Evolutionary conservation across 225 moss, liverwort and hornwort species (phyloP).

Genomic region (Physcomitrellopsis africana): DNA sequence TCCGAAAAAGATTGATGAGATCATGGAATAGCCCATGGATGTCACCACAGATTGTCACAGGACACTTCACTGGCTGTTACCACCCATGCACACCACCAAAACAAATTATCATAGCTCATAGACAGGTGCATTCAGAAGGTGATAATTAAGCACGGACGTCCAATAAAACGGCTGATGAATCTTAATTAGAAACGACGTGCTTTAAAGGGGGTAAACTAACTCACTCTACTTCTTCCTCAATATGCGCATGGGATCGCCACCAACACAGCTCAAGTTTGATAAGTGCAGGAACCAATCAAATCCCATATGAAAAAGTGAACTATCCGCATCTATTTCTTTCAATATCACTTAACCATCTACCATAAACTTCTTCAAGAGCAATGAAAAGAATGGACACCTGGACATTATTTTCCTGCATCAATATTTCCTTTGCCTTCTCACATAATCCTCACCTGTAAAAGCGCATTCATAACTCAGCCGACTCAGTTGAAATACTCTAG

Average conservation of each 20-base stretch:
- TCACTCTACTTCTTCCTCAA: no score
- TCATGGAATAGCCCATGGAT: slow-evolving; percentile 52
- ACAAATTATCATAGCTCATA: not conserved
- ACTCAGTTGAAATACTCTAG: not conserved
- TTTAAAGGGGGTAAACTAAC: no score
- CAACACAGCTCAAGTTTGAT: no score
- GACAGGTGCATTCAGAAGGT: not conserved
- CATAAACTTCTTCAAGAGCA: not conserved
- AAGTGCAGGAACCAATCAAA: no score
- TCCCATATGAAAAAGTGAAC: no score
- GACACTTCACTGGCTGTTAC: slow-evolving; percentile 57
- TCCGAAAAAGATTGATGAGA: slow-evolving; percentile 48
- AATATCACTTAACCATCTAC: not conserved
- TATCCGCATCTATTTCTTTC: not conserved
- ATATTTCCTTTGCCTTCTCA: slow-evolving; percentile 47
- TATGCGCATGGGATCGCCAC: no score
- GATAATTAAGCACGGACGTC: no score
- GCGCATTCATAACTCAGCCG: not conserved
- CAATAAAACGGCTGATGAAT: no score
- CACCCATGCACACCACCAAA: not conserved
- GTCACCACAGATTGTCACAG: slow-evolving; percentile 49
- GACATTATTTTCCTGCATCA: slow-evolving; percentile 51
- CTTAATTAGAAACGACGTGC: no score
- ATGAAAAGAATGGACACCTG: slow-evolving; percentile 15
- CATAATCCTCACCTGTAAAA: slow-evolving; percentile 32